Percentiles rank a stretch among this genome's conserved stretches.
Evolutionary conservation across 192 early-diverging fungal species (phyloP).

Genomic region (Umbelopsis sp.): DNA sequence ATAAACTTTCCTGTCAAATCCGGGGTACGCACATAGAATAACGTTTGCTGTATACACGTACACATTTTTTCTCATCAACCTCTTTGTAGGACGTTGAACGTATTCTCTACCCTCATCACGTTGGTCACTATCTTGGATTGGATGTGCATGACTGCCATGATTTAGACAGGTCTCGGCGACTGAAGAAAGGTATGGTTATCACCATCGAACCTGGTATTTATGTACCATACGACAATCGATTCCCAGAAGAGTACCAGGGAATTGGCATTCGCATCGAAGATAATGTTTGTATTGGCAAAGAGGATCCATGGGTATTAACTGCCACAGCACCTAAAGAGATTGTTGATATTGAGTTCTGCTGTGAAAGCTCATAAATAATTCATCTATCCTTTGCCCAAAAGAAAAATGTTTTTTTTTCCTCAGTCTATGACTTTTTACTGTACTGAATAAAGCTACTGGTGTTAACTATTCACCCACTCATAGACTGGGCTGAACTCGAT

Average conservation of each 20-base stretch:
- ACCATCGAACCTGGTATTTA: constrained; percentile 97
- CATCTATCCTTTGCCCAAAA: background rate
- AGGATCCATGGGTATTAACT: constrained; percentile 70
- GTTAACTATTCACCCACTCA: no score
- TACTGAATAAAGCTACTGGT: no score
- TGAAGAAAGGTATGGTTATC: constrained; percentile 85
- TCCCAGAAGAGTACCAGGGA: constrained; percentile 80
- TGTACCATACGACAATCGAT: constrained; percentile 73
- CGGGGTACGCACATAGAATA: constrained; percentile 41
- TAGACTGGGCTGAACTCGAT: no score
- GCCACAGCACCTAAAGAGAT: constrained; percentile 82
- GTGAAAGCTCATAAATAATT: constrained; percentile 11
- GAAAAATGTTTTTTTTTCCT: no score
- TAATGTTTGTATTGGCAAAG: constrained; percentile 81
- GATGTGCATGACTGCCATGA: constrained; percentile 92
- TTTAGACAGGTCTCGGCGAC: constrained; percentile 66
- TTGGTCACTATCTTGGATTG: constrained; percentile 92
- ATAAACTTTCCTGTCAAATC: constrained; percentile 67
- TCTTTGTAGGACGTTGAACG: constrained; percentile 69
- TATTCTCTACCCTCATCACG: constrained; percentile 89
- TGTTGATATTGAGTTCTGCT: constrained; percentile 73
- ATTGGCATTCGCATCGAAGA: constrained; percentile 97
- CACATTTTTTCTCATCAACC: background rate
- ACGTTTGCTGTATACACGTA: background rate
- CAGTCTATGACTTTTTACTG: no score